Evolutionary conservation across 352 stramenopile species (phyloP), one percentile per base, ranked within the genome.

Genomic region (Pythium pyrilobum): DNA sequence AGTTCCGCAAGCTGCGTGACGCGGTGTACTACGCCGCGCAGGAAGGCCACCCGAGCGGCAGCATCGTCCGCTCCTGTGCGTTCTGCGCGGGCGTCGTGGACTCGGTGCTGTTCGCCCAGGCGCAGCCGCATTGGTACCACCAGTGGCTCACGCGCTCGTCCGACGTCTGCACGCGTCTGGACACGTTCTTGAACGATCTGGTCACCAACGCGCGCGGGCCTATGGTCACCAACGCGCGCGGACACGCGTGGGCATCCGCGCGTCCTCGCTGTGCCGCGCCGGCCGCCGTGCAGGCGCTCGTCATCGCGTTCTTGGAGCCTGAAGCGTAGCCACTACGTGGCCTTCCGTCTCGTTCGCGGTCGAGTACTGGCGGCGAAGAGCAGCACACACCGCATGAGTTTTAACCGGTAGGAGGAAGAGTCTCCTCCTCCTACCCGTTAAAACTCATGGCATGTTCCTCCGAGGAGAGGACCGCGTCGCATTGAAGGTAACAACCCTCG

Each of bases 41-140:
- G 0, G 33, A 27, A 4, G 52, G 42, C 42, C 52, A 59, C 33
- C 16, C 20, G 2, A 21, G n/a, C 15, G 47, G 47, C 16, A 27
- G 40, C 16, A 23, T 24, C 34, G 12, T 44, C 5, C 33, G 36
- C 8, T 51, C 52, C 16, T 59, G 52, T 31, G 9, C 33, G 11
- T 59, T 59, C 33, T 59, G 52, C 37, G 33, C 33, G 16, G 29
- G 41, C 52, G 42, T 45, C n/a, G 33, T 59, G 9, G 42, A 59
- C 42, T 32, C 42, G 9, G 52, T 59, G 33, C 12, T 59, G 10
- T 29, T 38, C 6, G 52, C 46, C 27, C 33, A 52, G 25, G 2
- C 21, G 25, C 52, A 59, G 42, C 52, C 52, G 33, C 52, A 59
- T 32, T 42, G 41, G 24, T 59, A 47, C 42, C 41, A 59, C 41